Conservation (phyloP, 2,329 filamentous ascomycete genomes). For the Alternaria brassicae region DNA sequence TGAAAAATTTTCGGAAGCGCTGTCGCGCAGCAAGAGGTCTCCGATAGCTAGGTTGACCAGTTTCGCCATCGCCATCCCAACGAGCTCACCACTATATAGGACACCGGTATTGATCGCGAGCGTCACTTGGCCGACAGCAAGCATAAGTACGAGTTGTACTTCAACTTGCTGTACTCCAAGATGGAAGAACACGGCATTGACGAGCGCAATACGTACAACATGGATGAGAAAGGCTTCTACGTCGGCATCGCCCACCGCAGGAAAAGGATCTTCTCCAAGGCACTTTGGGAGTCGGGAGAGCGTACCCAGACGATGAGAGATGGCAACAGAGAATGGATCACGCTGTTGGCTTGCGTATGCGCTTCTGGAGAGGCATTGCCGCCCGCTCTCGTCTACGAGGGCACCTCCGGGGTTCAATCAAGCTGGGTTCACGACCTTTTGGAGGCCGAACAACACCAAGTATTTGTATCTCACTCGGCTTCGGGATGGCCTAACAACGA, state of each 20-base stretch:
- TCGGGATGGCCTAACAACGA: background rate
- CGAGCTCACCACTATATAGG: conserved; percentile 11
- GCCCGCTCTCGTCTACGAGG: conserved; percentile 15
- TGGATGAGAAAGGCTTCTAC: conserved; percentile 15
- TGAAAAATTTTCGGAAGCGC: background rate
- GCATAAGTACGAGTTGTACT: conserved; percentile 13
- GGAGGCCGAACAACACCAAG: background rate
- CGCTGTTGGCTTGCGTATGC: conserved; percentile 17
- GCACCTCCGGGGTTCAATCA: conserved; percentile 5
- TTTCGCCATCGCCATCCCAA: conserved; percentile 4
- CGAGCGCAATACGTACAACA: conserved; percentile 18
- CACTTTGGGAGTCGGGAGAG: background rate
- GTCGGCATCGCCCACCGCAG: background rate
- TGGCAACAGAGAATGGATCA: conserved; percentile 13
- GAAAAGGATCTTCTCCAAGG: conserved; percentile 11
- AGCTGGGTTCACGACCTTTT: conserved; percentile 1
- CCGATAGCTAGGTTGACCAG: conserved; percentile 16
- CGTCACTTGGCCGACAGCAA: conserved; percentile 9
- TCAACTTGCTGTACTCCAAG: conserved; percentile 13
- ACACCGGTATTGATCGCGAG: conserved; percentile 3
- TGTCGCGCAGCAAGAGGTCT: conserved; percentile 7
- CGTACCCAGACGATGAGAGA: conserved; percentile 2
- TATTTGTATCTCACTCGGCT: background rate
- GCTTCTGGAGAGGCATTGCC: conserved; percentile 16
- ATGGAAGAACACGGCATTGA: conserved; percentile 14